Base-by-base conservation (phyloP, 331 rosid species). In the Pyracantha coccinea region DNA sequence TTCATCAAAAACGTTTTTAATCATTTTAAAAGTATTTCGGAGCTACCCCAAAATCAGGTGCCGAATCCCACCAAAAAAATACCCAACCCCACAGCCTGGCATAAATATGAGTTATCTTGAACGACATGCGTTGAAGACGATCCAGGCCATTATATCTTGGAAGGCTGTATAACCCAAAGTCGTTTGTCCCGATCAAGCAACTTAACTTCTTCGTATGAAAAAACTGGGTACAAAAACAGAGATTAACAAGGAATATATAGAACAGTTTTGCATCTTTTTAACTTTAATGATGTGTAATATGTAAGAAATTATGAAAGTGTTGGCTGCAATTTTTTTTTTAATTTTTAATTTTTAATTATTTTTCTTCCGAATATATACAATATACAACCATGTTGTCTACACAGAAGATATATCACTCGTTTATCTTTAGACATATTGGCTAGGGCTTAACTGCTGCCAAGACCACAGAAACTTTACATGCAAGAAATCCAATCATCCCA, bases 401-500 rank as follows among this genome's bases (percentile, higher is more conserved):
- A 80, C 5, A 54, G 47, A 74, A 16, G 69, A 70, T 72, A n/a
- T 44, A 52, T 91, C 82, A 86, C 79, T 82, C 57, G 79, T 89
- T 81, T 72, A 70, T 75, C 82, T 89, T 84, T 5, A 65, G 61
- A 69, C 78, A 86, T 17, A 60, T 68, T 66, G 78, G 52, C 79
- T 88, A 35, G 57, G 97, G 97, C 85, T 85, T 94, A 45, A 83
- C 73, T 83, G 97, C 97, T 72, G 93, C 91, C 86, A 94, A 85
- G 61, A 87, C 89, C 73, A 92, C 97, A 41, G 97, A 85, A 27
- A 89, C 84, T 83, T 92, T 87, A 77, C 88, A 88, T 10, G 87
- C 88, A 68, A 94, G 96, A 85, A 92, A 94, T 28, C 97, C 93
- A 80, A 86, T 70, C 96, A 87, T 86, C 72, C 97, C 99, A 61